phyloP scores from a whole-genome alignment of 2,329 filamentous ascomycete species.

The Bipolaris victoriae region DNA sequence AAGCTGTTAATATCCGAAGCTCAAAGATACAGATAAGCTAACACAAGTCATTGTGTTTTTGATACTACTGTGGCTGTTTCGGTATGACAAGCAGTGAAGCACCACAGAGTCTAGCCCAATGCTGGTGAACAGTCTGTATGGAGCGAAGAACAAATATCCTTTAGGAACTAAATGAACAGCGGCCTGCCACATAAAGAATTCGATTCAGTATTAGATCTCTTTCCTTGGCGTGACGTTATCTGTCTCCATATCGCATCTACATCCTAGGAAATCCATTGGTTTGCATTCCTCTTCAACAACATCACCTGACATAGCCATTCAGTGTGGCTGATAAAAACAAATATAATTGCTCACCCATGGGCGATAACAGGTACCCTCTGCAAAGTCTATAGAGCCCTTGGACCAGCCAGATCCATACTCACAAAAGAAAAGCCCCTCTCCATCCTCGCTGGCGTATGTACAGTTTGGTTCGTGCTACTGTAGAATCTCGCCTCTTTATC shows the following conservation, averaged over 20 bases:
- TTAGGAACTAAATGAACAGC: neutral
- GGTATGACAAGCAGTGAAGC: too few relatives aligned
- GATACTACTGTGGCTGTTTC: too few relatives aligned
- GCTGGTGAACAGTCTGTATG: neutral
- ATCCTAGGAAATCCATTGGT: neutral
- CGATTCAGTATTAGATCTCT: neutral
- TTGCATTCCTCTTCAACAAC: neutral
- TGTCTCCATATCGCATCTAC: neutral
- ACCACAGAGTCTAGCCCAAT: neutral
- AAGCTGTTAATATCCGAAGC: too few relatives aligned
- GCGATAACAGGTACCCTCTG: slow-evolving; percentile 1
- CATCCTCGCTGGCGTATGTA: slow-evolving; percentile 12
- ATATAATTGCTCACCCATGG: slow-evolving; percentile 13
- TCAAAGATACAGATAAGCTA: too few relatives aligned
- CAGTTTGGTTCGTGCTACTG: slow-evolving; percentile 11
- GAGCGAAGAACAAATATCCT: neutral
- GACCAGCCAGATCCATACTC: slow-evolving; percentile 14
- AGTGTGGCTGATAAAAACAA: slow-evolving; percentile 5
- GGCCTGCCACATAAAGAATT: neutral
- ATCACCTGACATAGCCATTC: slow-evolving; percentile 1
- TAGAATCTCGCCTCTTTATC: neutral
- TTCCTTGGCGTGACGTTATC: neutral
- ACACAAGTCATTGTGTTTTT: too few relatives aligned
- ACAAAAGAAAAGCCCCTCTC: slow-evolving; percentile 14
- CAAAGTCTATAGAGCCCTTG: slow-evolving; percentile 16